A percentile compares a stretch with the other conserved stretches of the same genome.
Evolutionary conservation across 2,329 filamentous ascomycete genomes (phyloP).

Genomic region (Chrysosporium queenslandicum): DNA sequence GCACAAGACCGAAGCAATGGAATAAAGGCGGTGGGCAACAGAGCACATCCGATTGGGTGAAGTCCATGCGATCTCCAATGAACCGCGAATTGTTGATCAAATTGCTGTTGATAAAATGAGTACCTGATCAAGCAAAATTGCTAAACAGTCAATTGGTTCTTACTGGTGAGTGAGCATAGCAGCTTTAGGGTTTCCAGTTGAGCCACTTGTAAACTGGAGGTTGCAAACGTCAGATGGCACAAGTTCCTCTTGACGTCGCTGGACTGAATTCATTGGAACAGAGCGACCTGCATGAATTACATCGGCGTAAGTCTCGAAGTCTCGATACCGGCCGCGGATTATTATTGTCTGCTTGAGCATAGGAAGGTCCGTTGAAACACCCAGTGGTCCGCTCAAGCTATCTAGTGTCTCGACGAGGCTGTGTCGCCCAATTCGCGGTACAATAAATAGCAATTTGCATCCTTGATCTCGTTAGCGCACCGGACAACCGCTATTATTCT

Average conservation of each 20-base stretch:
- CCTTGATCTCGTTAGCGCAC: conserved; percentile 34
- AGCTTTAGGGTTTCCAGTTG: conserved; percentile 62
- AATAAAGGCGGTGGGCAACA: conserved; percentile 78
- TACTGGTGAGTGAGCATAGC: conserved; percentile 64
- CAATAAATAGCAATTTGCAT: conserved; percentile 65
- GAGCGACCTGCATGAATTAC: conserved; percentile 46
- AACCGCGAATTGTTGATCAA: conserved; percentile 56
- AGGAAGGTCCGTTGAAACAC: conserved; percentile 31
- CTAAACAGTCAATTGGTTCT: conserved; percentile 19
- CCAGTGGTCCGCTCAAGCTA: conserved; percentile 38
- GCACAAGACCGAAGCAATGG: conserved; percentile 74
- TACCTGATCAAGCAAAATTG: background rate
- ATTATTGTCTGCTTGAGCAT: conserved; percentile 48
- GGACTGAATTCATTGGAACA: conserved; percentile 43
- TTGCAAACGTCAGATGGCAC: conserved; percentile 60
- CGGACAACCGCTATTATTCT: background rate
- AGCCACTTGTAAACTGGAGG: conserved; percentile 65
- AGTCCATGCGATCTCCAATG: conserved; percentile 63
- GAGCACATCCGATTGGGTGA: conserved; percentile 56
- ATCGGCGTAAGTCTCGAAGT: conserved; percentile 51
- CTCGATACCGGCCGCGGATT: conserved; percentile 45
- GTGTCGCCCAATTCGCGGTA: conserved; percentile 55
- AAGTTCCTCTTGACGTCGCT: conserved; percentile 46
- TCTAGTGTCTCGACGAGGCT: conserved; percentile 53
- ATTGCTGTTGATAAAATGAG: conserved; percentile 24